Evolutionary conservation across 768 basidiomycete genomes (phyloP).

Genomic region (Holtermannia corniformis): DNA sequence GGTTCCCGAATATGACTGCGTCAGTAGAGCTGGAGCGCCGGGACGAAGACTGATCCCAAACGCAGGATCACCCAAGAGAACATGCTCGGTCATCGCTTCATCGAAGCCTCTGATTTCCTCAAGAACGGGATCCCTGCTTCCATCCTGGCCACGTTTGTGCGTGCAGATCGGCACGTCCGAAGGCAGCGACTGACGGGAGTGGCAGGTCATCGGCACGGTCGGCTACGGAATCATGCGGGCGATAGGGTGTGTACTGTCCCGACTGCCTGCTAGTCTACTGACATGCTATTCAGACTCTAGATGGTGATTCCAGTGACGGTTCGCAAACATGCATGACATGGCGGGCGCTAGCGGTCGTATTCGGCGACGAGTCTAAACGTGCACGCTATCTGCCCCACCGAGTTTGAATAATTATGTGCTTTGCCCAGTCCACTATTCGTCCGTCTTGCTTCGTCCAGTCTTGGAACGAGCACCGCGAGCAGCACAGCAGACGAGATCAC

Average conservation of each 20-base stretch:
- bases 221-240: constrained; percentile 55
- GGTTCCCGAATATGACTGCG: constrained; percentile 99
- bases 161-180: constrained; percentile 16
- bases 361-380: too few species aligned
- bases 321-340: too few species aligned
- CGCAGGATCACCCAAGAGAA: constrained; percentile 66
- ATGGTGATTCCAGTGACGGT: too few species aligned
- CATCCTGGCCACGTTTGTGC: constrained; percentile 70
- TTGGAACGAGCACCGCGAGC: too few species aligned
- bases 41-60: not conserved
- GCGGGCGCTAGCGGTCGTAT: too few species aligned
- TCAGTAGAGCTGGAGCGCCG: constrained; percentile 35
- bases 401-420: too few species aligned
- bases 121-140: constrained; percentile 94
- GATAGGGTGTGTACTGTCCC: constrained; percentile 19
- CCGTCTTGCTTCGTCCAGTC: too few species aligned
- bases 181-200: not conserved
- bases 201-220: constrained; percentile 71
- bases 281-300: too few species aligned
- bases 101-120: constrained; percentile 74
- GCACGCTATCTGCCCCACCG: too few species aligned
- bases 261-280: too few species aligned
- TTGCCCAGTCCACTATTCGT: too few species aligned
- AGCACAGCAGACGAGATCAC: too few species aligned
- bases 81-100: constrained; percentile 79